Evolutionary conservation across 129 eudicot genomes (phyloP).

Genomic region (Chrysanthemum seticuspe): DNA sequence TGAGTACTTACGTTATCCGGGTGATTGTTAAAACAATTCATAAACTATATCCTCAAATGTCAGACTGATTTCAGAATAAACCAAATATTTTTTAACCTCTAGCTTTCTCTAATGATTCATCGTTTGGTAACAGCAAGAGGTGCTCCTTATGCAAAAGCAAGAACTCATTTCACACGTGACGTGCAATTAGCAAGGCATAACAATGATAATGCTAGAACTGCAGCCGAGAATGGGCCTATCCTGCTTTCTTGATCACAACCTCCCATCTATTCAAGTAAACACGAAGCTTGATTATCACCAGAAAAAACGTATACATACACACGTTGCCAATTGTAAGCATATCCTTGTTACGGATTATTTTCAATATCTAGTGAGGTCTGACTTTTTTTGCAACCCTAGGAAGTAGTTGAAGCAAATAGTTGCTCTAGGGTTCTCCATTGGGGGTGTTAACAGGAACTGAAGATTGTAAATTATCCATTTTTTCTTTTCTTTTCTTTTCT

Average conservation of each 20-base stretch:
- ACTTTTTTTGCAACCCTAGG: constrained; percentile 23
- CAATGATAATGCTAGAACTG: constrained; percentile 65
- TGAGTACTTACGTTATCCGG: not conserved
- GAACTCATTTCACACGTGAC: constrained; percentile 77
- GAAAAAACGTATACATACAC: constrained; percentile 19
- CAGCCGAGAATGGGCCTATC: constrained; percentile 91
- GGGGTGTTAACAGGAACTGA: constrained; percentile 11
- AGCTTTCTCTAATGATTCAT: not conserved
- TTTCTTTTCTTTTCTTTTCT: not conserved
- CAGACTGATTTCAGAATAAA: not conserved
- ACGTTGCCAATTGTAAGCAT: constrained; percentile 22
- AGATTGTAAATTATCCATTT: constrained; percentile 32
- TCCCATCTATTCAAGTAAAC: not conserved
- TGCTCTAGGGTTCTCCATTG: constrained; percentile 17
- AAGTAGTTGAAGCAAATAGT: constrained; percentile 24
- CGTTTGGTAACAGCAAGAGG: constrained; percentile 59
- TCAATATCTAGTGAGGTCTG: constrained; percentile 26
- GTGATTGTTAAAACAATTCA: not conserved
- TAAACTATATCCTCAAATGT: constrained; percentile 4
- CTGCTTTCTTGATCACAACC: constrained; percentile 57
- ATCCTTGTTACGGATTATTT: constrained; percentile 6
- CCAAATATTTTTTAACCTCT: not conserved
- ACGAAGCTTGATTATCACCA: not conserved
- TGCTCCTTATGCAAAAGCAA: constrained; percentile 92
- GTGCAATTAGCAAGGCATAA: constrained; percentile 75